phyloP scores from a whole-genome alignment of 495 filamentous ascomycete genomes.

The Xylaria bambusicola region DNA sequence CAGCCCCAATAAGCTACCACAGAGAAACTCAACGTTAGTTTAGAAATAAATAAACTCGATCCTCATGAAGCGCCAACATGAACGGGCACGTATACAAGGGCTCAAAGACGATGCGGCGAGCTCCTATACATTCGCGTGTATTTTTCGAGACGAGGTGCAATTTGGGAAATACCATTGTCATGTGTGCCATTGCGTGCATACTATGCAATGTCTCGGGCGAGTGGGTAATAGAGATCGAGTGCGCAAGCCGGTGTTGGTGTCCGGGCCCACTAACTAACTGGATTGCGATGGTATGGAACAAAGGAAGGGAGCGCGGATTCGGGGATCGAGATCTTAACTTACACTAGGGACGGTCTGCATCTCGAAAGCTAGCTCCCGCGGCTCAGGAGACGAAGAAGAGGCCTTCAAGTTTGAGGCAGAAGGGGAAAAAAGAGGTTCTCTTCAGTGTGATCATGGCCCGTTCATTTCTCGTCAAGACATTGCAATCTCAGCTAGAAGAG shows the following conservation, averaged over 20 bases:
- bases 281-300: constrained; percentile 11
- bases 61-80: not conserved
- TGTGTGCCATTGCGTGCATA: constrained; percentile 13
- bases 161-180: constrained; percentile 7
- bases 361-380: constrained; percentile 36
- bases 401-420: constrained; percentile 39
- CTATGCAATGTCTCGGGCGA: not conserved
- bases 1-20: constrained; percentile 57
- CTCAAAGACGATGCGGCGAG: not conserved
- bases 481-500: constrained; percentile 23
- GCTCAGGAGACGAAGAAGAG: constrained; percentile 41
- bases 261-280: constrained; percentile 18
- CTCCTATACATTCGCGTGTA: not conserved
- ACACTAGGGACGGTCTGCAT: constrained; percentile 69
- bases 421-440: constrained; percentile 39
- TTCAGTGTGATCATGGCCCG: constrained; percentile 33
- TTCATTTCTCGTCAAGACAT: constrained; percentile 34
- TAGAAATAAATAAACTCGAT: constrained; percentile 7
- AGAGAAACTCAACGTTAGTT: constrained; percentile 23
- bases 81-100: not conserved
- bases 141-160: not conserved
- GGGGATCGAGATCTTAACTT: constrained; percentile 41
- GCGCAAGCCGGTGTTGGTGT: constrained; percentile 3
- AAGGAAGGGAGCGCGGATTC: not conserved
- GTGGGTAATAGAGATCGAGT: constrained; percentile 9